Evolutionary conservation across 208 protist genomes (phyloP), one percentile per base, ranked within the genome.

Genomic region (Leishmania lainsoni): DNA sequence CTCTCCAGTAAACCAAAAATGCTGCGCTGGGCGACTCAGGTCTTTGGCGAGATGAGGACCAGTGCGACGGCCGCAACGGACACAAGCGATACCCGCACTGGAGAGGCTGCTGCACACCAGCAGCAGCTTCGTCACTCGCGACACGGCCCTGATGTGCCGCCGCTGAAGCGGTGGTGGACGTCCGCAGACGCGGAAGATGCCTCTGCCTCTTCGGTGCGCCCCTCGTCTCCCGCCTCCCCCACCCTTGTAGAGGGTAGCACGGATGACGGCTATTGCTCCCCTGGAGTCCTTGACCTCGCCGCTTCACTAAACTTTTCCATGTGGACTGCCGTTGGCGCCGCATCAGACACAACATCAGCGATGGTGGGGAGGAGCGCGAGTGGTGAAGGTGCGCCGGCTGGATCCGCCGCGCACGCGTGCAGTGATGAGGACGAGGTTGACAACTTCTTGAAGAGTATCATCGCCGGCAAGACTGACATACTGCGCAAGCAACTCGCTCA

Each of bases 391-490:
- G 1, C 52, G n/a, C 1, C 72, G 29, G 10, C 52, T 8, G n/a
- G 8, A 20, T 29, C 51, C 35, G 16, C 32, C 22, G 51, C 75
- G 8, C 26, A 32, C 48, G 5, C 12, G 5, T 17, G 48, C 39
- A 59, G 61, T 16, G 72, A 79, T 35, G 76, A 90, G 51, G 86
- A 89, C 65, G 90, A 68, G 3, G 90, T 93, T 2, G 86, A 84
- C 42, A 86, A 91, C 45, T 97, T 97, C 74, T 79, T 97, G n/a
- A 74, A 91, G 17, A 80, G 86, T 69, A 88, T 94, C 65, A 94
- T 95, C 52, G 87, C 83, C 14, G 93, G 93, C 16, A 90, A 91
- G 59, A 90, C 91, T 20, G 87, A 92, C 20, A 76, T 89, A 52
- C 81, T 95, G 6, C 79, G 92, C 16, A 86, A 91, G 76, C 83